phyloP scores from a whole-genome alignment of 495 filamentous ascomycete genomes.

The Amphirosellinia nigrospora region DNA sequence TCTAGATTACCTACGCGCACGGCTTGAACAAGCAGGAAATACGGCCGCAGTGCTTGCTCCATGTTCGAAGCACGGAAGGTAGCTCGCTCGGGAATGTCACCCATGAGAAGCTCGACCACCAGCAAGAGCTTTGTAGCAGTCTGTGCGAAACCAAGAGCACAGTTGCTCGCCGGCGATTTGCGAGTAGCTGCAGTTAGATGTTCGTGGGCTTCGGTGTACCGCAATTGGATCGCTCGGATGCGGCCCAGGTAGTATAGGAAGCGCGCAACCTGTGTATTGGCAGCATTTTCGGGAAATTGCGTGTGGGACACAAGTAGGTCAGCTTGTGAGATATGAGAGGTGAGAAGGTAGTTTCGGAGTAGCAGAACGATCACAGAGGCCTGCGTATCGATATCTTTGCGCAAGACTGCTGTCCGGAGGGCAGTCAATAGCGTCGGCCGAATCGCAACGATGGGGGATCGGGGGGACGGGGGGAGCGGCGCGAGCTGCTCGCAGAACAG shows the following conservation, averaged over 20 bases:
- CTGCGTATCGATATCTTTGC: constrained; percentile 96
- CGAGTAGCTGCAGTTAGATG: constrained; percentile 90
- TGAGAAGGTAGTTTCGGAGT: constrained; percentile 93
- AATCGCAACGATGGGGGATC: constrained; percentile 81
- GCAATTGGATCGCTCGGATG: constrained; percentile 93
- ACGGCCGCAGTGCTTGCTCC: constrained; percentile 85
- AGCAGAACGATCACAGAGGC: constrained; percentile 92
- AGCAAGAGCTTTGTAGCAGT: constrained; percentile 92
- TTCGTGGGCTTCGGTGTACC: constrained; percentile 96
- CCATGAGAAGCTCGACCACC: constrained; percentile 97
- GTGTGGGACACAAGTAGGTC: constrained; percentile 95
- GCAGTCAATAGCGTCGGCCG: constrained; percentile 86
- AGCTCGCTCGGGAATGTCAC: constrained; percentile 93
- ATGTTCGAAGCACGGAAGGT: constrained; percentile 88
- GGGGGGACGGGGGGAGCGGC: constrained; percentile 84
- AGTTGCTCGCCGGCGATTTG: constrained; percentile 88
- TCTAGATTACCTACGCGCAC: constrained; percentile 94
- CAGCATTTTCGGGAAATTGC: constrained; percentile 87
- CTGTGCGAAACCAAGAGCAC: constrained; percentile 92
- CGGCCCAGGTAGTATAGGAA: constrained; percentile 96
- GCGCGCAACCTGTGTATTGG: constrained; percentile 96
- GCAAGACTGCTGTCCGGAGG: constrained; percentile 88
- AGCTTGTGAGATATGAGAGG: constrained; percentile 95
- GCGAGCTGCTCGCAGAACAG: constrained; percentile 89
- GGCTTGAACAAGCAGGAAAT: constrained; percentile 90